Evolutionary conservation across 805 yeast species (phyloP).

Genomic region (Saturnispora kantuleensis): DNA sequence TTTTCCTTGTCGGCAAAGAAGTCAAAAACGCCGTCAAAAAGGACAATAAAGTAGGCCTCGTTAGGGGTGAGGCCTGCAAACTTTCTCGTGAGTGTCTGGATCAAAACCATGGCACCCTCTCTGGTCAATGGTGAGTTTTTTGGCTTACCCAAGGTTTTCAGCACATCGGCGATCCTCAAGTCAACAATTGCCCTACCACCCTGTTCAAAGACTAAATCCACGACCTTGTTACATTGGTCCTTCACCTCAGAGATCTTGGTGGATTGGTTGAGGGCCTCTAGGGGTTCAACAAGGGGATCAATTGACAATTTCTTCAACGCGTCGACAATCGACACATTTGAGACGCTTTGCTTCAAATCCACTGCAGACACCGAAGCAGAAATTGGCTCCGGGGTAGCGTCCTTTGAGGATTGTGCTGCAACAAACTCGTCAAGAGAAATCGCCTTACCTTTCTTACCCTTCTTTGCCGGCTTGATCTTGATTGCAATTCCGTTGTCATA

Average conservation of each 20-base stretch:
- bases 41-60: slow-evolving; percentile 62
- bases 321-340: slow-evolving; percentile 61
- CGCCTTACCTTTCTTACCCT: slow-evolving; percentile 1
- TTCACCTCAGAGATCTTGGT: slow-evolving; percentile 45
- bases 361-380: not conserved
- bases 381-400: not conserved
- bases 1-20: slow-evolving; percentile 79
- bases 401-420: not conserved
- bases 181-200: slow-evolving; percentile 43
- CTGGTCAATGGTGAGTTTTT: slow-evolving; percentile 67
- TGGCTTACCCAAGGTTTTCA: slow-evolving; percentile 58
- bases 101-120: slow-evolving; percentile 62
- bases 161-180: slow-evolving; percentile 56
- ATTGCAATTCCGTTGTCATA: slow-evolving; percentile 2
- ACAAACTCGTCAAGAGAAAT: slow-evolving; percentile 3
- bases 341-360: slow-evolving; percentile 16
- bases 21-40: slow-evolving; percentile 58
- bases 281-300: slow-evolving; percentile 55
- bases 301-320: slow-evolving; percentile 57
- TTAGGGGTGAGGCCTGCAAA: slow-evolving; percentile 61
- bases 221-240: slow-evolving; percentile 43
- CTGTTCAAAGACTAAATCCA: slow-evolving; percentile 34
- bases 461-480: slow-evolving; percentile 2
- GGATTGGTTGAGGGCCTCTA: slow-evolving; percentile 43
- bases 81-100: slow-evolving; percentile 44